Percentiles rank a stretch among this genome's conserved stretches.
Evolutionary conservation across 2,329 filamentous ascomycete species (phyloP).

Genomic region (Macroventuria anomochaeta): DNA sequence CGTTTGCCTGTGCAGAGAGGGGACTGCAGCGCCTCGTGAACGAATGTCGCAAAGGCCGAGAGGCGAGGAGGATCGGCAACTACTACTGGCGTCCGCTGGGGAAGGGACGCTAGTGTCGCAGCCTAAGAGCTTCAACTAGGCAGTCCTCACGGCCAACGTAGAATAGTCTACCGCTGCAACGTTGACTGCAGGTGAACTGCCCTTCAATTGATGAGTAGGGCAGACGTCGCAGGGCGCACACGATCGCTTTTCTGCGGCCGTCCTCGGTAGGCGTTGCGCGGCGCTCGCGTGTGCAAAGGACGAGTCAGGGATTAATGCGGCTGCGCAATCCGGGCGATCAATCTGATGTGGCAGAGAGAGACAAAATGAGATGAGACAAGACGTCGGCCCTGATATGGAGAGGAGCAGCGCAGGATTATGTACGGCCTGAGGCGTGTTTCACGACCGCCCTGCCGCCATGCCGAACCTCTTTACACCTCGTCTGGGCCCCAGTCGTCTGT

Average conservation of each 20-base stretch:
- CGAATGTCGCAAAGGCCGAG: conserved; percentile 8
- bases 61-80: conserved; percentile 28
- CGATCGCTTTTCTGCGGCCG: neutral
- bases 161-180: neutral
- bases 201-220: neutral
- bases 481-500: conserved; percentile 11
- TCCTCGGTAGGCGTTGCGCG: conserved; percentile 11
- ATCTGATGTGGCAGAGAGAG: conserved; percentile 14
- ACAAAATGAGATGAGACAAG: conserved; percentile 22
- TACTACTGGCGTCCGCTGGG: conserved; percentile 28
- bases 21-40: neutral
- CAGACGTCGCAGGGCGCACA: conserved; percentile 8
- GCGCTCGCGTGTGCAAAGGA: conserved; percentile 30
- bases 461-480: conserved; percentile 17
- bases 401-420: conserved; percentile 34
- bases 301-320: conserved; percentile 26
- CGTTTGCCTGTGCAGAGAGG: conserved; percentile 3
- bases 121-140: neutral
- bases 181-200: neutral
- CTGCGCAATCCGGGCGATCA: conserved; percentile 27
- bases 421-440: conserved; percentile 39
- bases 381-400: conserved; percentile 40
- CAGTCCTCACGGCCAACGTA: neutral
- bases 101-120: conserved; percentile 16
- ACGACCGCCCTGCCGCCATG: conserved; percentile 32